phyloP scores from a whole-genome alignment of 2,329 filamentous ascomycete genomes.

The Diatrype stigma region DNA sequence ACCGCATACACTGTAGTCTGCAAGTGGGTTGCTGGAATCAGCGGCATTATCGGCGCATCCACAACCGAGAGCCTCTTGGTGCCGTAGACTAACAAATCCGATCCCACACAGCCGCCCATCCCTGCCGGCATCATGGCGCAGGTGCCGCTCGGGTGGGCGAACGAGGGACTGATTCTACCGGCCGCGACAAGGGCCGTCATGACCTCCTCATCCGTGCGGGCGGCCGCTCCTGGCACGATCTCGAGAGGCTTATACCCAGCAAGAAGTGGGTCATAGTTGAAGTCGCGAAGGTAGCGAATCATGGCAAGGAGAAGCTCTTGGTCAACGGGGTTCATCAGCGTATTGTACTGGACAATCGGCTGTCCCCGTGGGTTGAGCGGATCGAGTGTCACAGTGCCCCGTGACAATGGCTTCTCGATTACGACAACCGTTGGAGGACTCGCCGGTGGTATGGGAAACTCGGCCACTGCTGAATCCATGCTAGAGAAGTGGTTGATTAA shows the following conservation, averaged over 20 bases:
- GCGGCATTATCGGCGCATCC: slow-evolving; percentile 42
- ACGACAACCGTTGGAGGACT: slow-evolving; percentile 8
- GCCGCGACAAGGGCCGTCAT: slow-evolving; percentile 16
- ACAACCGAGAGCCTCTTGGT: slow-evolving; percentile 39
- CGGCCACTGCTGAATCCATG: not conserved
- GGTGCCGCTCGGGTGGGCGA: slow-evolving; percentile 39
- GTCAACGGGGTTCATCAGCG: slow-evolving; percentile 46
- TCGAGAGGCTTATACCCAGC: slow-evolving; percentile 32
- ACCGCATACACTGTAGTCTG: slow-evolving; percentile 33
- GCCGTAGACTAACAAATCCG: slow-evolving; percentile 39
- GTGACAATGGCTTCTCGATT: slow-evolving; percentile 39
- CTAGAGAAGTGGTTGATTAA: not conserved
- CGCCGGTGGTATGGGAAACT: slow-evolving; percentile 4
- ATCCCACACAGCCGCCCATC: slow-evolving; percentile 41
- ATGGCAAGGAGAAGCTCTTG: slow-evolving; percentile 40
- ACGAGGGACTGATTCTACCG: slow-evolving; percentile 13
- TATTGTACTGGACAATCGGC: slow-evolving; percentile 42
- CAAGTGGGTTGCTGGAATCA: slow-evolving; percentile 23
- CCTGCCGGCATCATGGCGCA: slow-evolving; percentile 40
- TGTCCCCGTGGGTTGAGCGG: slow-evolving; percentile 37
- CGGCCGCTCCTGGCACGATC: slow-evolving; percentile 19
- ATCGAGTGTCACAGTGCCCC: slow-evolving; percentile 51
- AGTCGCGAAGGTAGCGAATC: slow-evolving; percentile 32
- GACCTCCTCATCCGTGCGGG: slow-evolving; percentile 24
- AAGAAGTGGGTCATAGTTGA: slow-evolving; percentile 28